These are phyloP conservation scores for Chernovozyma sophiae-reginae DNA, from an alignment of 1,139 yeast genomes.

Conservation along the genomic window DNA sequence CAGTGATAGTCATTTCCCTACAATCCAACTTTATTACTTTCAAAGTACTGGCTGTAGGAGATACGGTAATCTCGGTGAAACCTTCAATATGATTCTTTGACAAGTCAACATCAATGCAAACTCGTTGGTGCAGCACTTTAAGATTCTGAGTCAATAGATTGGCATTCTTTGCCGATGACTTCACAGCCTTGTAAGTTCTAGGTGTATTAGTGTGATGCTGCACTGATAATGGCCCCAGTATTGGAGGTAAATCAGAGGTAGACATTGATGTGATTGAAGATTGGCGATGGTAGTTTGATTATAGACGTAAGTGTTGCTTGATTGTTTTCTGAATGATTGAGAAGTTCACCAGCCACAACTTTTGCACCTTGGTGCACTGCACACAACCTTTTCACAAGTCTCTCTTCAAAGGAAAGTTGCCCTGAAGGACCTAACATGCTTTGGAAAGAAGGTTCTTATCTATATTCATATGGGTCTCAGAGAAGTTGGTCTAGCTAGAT, in stretches of 20 bases:
- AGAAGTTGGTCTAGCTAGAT: too few species aligned
- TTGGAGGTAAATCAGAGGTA: background rate
- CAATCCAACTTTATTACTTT: slow-evolving; percentile 71
- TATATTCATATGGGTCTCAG: too few species aligned
- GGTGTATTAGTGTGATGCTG: slow-evolving; percentile 15
- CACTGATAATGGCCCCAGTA: background rate
- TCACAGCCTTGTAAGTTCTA: slow-evolving; percentile 13
- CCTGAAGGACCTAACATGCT: too few species aligned
- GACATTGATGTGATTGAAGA: background rate
- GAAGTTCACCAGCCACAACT: too few species aligned
- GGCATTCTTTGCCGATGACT: slow-evolving; percentile 15
- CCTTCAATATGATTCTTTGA: slow-evolving; percentile 56
- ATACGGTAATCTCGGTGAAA: slow-evolving; percentile 73
- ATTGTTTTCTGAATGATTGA: too few species aligned
- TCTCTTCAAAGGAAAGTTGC: too few species aligned
- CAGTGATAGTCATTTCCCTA: slow-evolving; percentile 65
- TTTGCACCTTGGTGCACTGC: too few species aligned
- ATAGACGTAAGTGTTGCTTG: too few species aligned
- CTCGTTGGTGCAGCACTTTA: slow-evolving; percentile 66
- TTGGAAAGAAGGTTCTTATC: too few species aligned
- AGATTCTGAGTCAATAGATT: slow-evolving; percentile 38
- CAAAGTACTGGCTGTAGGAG: slow-evolving; percentile 63
- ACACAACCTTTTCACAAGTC: too few species aligned
- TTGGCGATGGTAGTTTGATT: too few species aligned
- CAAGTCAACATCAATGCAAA: slow-evolving; percentile 63